Conservation (phyloP, 306 rosid species). For the Citrullus colocynthis region DNA sequence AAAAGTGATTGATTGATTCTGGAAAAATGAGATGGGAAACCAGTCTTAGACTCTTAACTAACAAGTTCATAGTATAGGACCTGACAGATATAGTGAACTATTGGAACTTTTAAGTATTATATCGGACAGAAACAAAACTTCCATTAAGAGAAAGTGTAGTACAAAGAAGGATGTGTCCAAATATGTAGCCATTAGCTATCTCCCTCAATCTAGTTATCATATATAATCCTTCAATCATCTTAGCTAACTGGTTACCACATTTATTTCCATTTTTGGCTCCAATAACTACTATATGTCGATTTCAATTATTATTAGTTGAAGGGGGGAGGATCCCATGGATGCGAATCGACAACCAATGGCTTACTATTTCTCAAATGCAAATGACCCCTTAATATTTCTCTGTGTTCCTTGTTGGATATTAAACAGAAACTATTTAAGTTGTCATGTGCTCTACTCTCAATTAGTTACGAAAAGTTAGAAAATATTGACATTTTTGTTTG, state of each 20-base stretch:
- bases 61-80: neutral
- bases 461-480: neutral
- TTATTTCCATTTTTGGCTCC: neutral
- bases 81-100: neutral
- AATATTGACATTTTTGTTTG: neutral
- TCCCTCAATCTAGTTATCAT: neutral
- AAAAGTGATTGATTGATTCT: neutral
- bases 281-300: neutral
- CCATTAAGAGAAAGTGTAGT: neutral
- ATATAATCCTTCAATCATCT: neutral
- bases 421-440: neutral
- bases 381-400: neutral
- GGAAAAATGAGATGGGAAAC: neutral
- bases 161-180: neutral
- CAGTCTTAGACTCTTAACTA: neutral
- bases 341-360: neutral
- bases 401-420: neutral
- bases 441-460: neutral
- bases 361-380: neutral
- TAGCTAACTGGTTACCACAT: neutral
- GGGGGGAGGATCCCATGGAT: neutral
- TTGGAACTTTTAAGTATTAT: neutral
- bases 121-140: neutral
- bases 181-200: neutral
- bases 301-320: neutral